Evolutionary conservation across 1,139 yeast genomes (phyloP), one percentile per base, ranked within the genome.

Genomic region (Kluyveromyces marxianus): DNA sequence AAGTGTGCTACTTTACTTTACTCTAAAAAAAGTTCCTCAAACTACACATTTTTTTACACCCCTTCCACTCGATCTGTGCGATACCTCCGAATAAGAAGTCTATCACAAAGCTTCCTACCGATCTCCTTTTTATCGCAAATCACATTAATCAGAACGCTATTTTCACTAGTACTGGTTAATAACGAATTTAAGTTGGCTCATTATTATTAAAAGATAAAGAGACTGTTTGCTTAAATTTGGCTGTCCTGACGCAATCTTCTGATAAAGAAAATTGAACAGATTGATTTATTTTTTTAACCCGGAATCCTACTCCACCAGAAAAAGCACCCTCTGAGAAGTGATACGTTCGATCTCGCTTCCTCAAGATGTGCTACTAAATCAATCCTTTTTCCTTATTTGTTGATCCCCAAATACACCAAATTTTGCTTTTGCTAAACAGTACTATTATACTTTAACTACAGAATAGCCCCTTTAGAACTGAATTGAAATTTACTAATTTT

Each of bases 231-330:
- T 14, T 14, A 14, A 14, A 14, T 14, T 14, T 14, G 21, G 21
- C 21, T 14, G 21, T 14, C 21, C 21, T 14, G 21, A 14, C 21
- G 21, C 21, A 14, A 14, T 14, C 21, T 14, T 14, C 21, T 14
- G 21, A 14, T 14, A 14, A 14, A 14, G 21, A 14, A 14, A 14
- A 14, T 14, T 14, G 21, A 14, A 14, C 21, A 14, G 21, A 14
- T 14, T 14, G 21, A 14, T 14, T 14, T 32, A 2, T 28, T 29
- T n/a, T 29, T 37, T 37, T 37, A 29, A 37, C 34, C 31, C 25
- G 41, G 41, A 37, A 37, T 14, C 41, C 41, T 37, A 37, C 41
- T 37, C 41, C 41, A 28, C 34, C 14, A 21, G 25, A 25, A 25
- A 30, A 36, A 36, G 8, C 37, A 26, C 28, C 5, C 26, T 36